Base-by-base conservation (phyloP, 441 rosid genomes). In the Codiaeum variegatum region DNA sequence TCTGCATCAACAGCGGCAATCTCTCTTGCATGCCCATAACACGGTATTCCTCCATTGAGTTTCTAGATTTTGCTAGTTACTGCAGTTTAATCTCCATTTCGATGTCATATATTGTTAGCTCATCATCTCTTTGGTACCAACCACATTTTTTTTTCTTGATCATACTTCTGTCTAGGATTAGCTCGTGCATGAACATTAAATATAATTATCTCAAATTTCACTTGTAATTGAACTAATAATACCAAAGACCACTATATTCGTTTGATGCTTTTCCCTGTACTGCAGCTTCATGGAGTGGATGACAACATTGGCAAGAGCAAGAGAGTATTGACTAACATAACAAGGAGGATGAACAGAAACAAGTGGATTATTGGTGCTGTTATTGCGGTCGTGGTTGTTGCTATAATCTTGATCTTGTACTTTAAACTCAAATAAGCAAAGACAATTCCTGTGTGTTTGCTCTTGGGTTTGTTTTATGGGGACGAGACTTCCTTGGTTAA, bases 251-350 rank as follows among this genome's bases (percentile, higher is more conserved):
- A 31, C 18, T 23, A 12, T 52, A 40, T 26, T 75, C 70, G 62
- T 67, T 69, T 72, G 9, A n/a, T 79, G 11, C 31, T 66, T 64
- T 69, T 18, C 54, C 15, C 42, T 66, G 51, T 60, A 29, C 66
- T 52, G 72, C 88, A 96, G 98, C 90, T 91, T 62, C 89, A 90
- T 66, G 99, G 98, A 77, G 98, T 96, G 66, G 97, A 90, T 66
- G 94, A 89, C 73, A 93, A 90, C 75, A 24, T 93, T 3, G 90
- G 93, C 66, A 91, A 85, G 86, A 96, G 98, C 78, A 96, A 93
- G 93, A 90, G 73, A 82, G 84, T 91, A 68, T 74, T 93, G 88
- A 79, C 87, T 26, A 62, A 69, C 73, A 91, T 93, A 76, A 66
- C 94, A 2, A 90, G 90, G 85, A 89, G 97, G 79, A 88, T 93